Conservation (phyloP, 2,329 filamentous ascomycete species). For the Cladosporium sp. region DNA sequence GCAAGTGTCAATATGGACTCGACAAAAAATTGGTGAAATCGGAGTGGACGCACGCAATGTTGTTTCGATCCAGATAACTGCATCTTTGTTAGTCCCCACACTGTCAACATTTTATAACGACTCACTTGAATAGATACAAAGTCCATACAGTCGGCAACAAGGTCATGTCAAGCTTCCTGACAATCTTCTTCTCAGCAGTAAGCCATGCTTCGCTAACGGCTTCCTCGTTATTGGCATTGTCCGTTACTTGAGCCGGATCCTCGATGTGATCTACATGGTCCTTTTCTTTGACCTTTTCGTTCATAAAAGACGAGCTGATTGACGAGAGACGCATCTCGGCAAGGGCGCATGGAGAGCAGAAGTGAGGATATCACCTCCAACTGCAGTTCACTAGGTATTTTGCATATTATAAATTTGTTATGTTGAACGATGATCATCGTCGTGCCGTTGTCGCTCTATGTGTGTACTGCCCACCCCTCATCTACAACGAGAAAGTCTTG, state of each 20-base stretch:
- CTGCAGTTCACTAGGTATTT: too few relatives aligned
- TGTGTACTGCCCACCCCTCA: neutral
- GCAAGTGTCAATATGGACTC: neutral
- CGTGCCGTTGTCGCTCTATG: neutral
- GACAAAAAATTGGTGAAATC: neutral
- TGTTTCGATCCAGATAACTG: slow-evolving; percentile 25
- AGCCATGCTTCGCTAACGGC: neutral
- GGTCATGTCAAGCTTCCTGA: slow-evolving; percentile 6
- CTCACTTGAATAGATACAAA: slow-evolving; percentile 5
- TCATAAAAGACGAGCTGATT: neutral
- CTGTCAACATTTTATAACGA: neutral
- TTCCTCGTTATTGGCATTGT: neutral
- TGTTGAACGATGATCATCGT: neutral
- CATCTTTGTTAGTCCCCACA: neutral
- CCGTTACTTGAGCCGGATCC: neutral
- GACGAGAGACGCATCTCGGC: neutral
- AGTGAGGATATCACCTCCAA: neutral
- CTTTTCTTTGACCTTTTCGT: neutral
- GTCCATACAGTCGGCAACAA: neutral
- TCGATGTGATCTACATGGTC: neutral
- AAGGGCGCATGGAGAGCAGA: neutral
- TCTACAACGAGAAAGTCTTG: neutral
- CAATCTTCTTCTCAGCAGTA: neutral
- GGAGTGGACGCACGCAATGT: neutral
- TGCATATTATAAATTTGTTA: neutral